Evolutionary conservation across 179 eudicot genomes (phyloP), one percentile per base, ranked within the genome.

Genomic region (Drosera spatulata): DNA sequence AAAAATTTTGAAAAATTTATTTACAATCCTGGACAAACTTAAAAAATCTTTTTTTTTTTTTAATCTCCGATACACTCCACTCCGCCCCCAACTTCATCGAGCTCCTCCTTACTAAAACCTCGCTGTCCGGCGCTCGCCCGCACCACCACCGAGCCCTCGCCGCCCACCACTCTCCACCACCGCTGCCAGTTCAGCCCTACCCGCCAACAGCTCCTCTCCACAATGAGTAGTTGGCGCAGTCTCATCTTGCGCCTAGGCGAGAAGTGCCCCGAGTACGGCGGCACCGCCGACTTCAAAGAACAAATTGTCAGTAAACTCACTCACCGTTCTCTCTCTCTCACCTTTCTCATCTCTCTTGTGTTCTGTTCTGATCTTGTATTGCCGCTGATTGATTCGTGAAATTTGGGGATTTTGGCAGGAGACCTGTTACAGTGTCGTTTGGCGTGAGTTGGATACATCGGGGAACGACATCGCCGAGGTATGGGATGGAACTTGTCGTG

Each of bases 171-270:
- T 43, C 45, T 43, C 45, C 45, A 11, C 62, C 52, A 15, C 39
- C 33, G 33, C 15, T 8, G 41, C 43, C 10, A 10, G 33, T 48
- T 7, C 5, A 43, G 45, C 6, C 44, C 14, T 62, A 50, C 33
- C 68, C 0, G 33, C 59, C 62, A 7, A 48, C 13, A 39, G 44
- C 14, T 7, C 11, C 1, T 39, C 53, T 33, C 44, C 38, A 74
- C 55, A 44, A 91, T 88, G 96, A 82, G 82, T 60, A 83, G 84
- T 50, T 91, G 96, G 96, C 79, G 65, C 69, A 79, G 52, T 51
- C 70, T 88, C 48, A 61, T 91, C 59, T 81, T 91, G 3, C 94
- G 97, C 13, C 78, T 91, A 59, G 98, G 98, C 59, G 98, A 91
- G 55, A 91, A 85, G 59, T 85, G 80, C 65, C 71, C 89, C 7